Evolutionary conservation across 164 flowering plant genomes (phyloP).

Genomic region (Litsea cubeba): DNA sequence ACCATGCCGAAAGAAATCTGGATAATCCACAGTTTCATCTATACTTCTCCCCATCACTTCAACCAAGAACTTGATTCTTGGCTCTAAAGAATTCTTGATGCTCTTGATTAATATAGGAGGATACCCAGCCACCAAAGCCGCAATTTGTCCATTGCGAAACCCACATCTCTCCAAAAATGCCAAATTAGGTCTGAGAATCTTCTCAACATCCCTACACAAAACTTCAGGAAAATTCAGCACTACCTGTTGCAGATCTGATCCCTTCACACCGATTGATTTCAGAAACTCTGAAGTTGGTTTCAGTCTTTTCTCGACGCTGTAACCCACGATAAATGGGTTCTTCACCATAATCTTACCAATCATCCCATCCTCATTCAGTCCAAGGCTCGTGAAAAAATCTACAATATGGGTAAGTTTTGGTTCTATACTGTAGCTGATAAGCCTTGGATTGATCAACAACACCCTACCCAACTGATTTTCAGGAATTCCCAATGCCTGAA

Average conservation of each 20-base stretch:
- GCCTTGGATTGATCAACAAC: slow-evolving; percentile 77
- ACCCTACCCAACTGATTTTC: slow-evolving; percentile 78
- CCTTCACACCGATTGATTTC: slow-evolving; percentile 57
- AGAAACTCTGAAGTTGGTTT: slow-evolving; percentile 74
- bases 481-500: slow-evolving; percentile 71
- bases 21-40: slow-evolving; percentile 68
- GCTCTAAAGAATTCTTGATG: slow-evolving; percentile 72
- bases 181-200: slow-evolving; percentile 60
- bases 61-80: slow-evolving; percentile 69
- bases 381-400: slow-evolving; percentile 62
- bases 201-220: slow-evolving; percentile 78
- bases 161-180: slow-evolving; percentile 53
- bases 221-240: slow-evolving; percentile 67
- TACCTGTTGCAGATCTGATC: slow-evolving; percentile 50
- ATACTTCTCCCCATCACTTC: slow-evolving; percentile 73
- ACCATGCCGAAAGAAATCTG: slow-evolving; percentile 76
- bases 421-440: slow-evolving; percentile 89
- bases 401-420: slow-evolving; percentile 60
- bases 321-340: slow-evolving; percentile 85
- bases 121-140: slow-evolving; percentile 59
- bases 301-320: slow-evolving; percentile 79
- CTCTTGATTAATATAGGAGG: slow-evolving; percentile 91
- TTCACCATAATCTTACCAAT: slow-evolving; percentile 72
- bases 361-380: slow-evolving; percentile 58
- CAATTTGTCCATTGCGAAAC: slow-evolving; percentile 57